Conservation (phyloP, 345 rosid genomes). For the Dovyalis caffra region DNA sequence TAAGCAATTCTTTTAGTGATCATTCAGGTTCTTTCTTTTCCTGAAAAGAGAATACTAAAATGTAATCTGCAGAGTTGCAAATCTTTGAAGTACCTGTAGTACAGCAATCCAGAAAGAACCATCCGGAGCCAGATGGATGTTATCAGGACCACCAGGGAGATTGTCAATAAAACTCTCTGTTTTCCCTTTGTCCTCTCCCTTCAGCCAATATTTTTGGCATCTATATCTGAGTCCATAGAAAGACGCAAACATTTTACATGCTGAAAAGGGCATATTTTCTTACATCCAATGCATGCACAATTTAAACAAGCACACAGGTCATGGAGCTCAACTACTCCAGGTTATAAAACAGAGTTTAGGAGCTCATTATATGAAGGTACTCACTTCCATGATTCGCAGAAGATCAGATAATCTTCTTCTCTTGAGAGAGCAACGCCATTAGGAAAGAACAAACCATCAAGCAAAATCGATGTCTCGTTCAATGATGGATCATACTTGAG, state of each 20-base stretch:
- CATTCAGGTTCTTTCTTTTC: too few relatives aligned
- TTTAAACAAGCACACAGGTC: neutral
- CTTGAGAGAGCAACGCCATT: slow-evolving; percentile 53
- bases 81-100: slow-evolving; percentile 20
- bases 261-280: neutral
- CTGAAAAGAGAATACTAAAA: neutral
- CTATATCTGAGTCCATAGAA: slow-evolving; percentile 31
- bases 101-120: slow-evolving; percentile 60
- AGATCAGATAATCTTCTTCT: slow-evolving; percentile 41
- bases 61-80: neutral
- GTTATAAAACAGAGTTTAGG: neutral
- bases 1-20: too few relatives aligned
- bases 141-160: slow-evolving; percentile 55
- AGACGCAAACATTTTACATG: neutral
- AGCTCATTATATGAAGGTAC: neutral
- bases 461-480: slow-evolving; percentile 33
- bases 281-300: neutral
- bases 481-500: slow-evolving; percentile 47
- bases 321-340: too few relatives aligned
- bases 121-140: slow-evolving; percentile 53
- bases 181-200: slow-evolving; percentile 34
- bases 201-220: slow-evolving; percentile 49
- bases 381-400: slow-evolving; percentile 53
- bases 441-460: slow-evolving; percentile 37
- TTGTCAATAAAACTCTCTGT: slow-evolving; percentile 42